Percentiles rank a stretch among this genome's conserved stretches.
phyloP scores from a whole-genome alignment of 768 basidiomycete species.

The Suillus alpinus region DNA sequence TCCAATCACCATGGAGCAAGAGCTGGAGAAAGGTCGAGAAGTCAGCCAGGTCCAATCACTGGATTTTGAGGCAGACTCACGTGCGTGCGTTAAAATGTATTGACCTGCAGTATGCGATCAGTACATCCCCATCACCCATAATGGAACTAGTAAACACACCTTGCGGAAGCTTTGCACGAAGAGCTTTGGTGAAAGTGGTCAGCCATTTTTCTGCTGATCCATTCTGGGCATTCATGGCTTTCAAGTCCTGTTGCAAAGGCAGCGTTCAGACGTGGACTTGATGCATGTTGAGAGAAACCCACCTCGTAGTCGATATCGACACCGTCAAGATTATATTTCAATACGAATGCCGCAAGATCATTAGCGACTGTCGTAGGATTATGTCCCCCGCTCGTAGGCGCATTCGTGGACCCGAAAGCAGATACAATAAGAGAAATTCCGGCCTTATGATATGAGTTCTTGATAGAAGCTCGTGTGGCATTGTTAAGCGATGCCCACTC shows the following conservation, averaged over 20 bases:
- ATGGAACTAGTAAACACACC: not conserved
- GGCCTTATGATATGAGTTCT: slow-evolving; percentile 52
- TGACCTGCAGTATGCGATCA: slow-evolving; percentile 7
- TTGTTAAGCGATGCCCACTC: slow-evolving; percentile 51
- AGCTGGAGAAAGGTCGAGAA: slow-evolving; percentile 22
- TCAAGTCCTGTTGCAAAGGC: slow-evolving; percentile 47
- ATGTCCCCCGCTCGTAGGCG: slow-evolving; percentile 55
- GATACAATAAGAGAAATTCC: slow-evolving; percentile 65
- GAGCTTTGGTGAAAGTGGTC: slow-evolving; percentile 27
- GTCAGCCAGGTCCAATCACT: not conserved
- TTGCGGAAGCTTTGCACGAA: slow-evolving; percentile 30
- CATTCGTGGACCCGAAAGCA: slow-evolving; percentile 53
- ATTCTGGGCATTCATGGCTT: slow-evolving; percentile 50
- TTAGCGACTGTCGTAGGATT: slow-evolving; percentile 63
- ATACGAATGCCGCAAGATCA: slow-evolving; percentile 64
- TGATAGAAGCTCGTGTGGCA: slow-evolving; percentile 44
- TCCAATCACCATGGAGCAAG: slow-evolving; percentile 39
- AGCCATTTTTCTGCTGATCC: slow-evolving; percentile 50
- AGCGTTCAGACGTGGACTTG: not conserved
- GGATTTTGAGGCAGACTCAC: slow-evolving; percentile 31
- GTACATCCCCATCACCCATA: not conserved
- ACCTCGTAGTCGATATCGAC: slow-evolving; percentile 76
- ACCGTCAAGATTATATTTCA: slow-evolving; percentile 59
- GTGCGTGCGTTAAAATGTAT: slow-evolving; percentile 35
- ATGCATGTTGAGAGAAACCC: slow-evolving; percentile 2